Evolutionary conservation across 2,329 filamentous ascomycete genomes (phyloP), one percentile per base, ranked within the genome.

Genomic region (Botrytis cinerea): DNA sequence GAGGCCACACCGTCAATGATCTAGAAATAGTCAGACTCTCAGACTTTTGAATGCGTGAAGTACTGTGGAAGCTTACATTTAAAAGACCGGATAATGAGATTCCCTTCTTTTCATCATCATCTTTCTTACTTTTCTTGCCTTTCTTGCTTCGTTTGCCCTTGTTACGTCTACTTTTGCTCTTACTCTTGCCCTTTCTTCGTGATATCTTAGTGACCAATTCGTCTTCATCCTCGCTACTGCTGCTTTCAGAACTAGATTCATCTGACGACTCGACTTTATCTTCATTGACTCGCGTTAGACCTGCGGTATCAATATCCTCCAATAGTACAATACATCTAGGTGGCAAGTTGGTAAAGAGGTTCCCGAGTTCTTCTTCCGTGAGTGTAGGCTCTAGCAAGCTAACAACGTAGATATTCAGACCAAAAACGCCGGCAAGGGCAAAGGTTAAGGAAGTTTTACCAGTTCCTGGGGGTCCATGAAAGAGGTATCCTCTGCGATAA

Each of bases 51-150:
- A 28, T n/a, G 12, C 22, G 35, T 28, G 54, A 54, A 70, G 43
- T 14, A 40, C 35, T 32, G 22, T 32, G 57, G 46, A 16, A 67
- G 8, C 76, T 63, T 75, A 79, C 78, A 81, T 97, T 97, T 70
- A 97, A 86, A 1, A 97, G 86, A 0, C 93, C 93, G 0, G 92
- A 93, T 2, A 96, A 86, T 0, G 92, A 93, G 76, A 95, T 93
- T n/a, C 80, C 80, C 73, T 82, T 80, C 51, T 80, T 79, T 20
- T 77, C 75, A 25, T 67, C 59, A 8, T 61, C 35, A 61, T 79
- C 77, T 45, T 70, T 54, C 40, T 59, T 70, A 38, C 28, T 22
- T 35, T 40, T 54, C 46, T 40, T 72, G 20, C 40, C 12, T 46
- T 45, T 72, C 59, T 54, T 71, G 22, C 64, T 14, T n/a, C 35